Conservation (phyloP, 352 stramenopile genomes). For the Pythium dissimile region DNA sequence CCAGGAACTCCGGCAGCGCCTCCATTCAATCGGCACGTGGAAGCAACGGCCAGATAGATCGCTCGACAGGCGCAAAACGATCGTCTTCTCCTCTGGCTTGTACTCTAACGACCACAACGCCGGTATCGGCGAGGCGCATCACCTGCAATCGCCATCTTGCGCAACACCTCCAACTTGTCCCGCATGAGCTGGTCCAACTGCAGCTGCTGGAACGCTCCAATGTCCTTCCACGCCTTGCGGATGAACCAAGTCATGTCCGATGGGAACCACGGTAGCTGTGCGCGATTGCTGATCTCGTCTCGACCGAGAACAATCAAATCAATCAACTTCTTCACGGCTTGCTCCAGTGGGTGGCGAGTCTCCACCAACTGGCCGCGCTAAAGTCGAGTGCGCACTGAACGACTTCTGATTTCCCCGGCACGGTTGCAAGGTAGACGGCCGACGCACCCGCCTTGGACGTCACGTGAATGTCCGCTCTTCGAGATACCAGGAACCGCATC, state of each 20-base stretch:
- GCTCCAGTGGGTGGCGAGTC: not conserved
- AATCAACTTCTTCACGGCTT: not conserved
- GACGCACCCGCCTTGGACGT: not conserved
- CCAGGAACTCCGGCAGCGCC: slow-evolving; percentile 4
- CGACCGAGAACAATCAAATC: not conserved
- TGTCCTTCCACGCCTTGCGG: slow-evolving; percentile 10
- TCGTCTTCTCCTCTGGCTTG: not conserved
- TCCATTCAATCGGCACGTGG: slow-evolving; percentile 26
- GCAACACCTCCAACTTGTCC: slow-evolving; percentile 14
- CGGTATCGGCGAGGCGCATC: slow-evolving; percentile 5
- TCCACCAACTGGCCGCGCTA: not conserved
- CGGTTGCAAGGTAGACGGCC: not conserved
- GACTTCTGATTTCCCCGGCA: not conserved
- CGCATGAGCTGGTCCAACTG: slow-evolving; percentile 4
- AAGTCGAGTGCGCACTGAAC: not conserved
- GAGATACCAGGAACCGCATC: not conserved
- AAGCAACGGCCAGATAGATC: slow-evolving; percentile 24
- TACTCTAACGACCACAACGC: slow-evolving; percentile 19
- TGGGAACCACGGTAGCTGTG: slow-evolving; percentile 11
- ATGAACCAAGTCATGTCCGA: slow-evolving; percentile 14
- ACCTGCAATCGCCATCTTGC: slow-evolving; percentile 10
- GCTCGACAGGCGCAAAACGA: slow-evolving; percentile 12
- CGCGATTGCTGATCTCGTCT: not conserved
- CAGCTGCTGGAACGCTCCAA: slow-evolving; percentile 1
- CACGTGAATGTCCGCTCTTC: not conserved